Conservation (phyloP, 495 filamentous ascomycete species). For the Trichoderma virens region DNA sequence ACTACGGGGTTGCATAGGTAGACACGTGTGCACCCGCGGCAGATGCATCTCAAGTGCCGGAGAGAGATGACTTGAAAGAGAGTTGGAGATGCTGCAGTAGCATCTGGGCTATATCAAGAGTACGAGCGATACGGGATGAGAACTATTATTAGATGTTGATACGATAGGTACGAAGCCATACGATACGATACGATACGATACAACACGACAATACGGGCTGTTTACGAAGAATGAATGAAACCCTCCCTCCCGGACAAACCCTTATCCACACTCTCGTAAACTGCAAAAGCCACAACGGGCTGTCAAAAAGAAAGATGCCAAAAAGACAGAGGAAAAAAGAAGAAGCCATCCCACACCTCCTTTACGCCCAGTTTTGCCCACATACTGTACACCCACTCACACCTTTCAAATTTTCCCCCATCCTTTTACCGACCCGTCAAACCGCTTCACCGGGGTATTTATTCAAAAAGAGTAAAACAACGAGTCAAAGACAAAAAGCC, state of each 20-base stretch:
- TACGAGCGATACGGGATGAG: background rate
- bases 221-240: too few relatives aligned
- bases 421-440: background rate
- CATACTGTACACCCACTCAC: conserved; percentile 3
- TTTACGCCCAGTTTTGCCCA: background rate
- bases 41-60: background rate
- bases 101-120: too few relatives aligned
- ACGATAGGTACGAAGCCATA: background rate
- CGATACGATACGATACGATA: background rate
- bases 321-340: too few relatives aligned
- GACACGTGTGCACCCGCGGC: background rate
- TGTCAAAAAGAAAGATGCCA: too few relatives aligned
- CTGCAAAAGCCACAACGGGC: background rate
- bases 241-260: background rate
- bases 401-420: background rate
- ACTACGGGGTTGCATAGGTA: background rate
- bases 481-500: too few relatives aligned
- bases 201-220: background rate
- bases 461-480: too few relatives aligned
- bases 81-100: background rate
- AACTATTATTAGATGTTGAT: background rate
- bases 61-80: background rate
- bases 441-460: background rate
- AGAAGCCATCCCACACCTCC: background rate
- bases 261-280: background rate